A percentile compares a stretch with the other conserved stretches of the same genome.
These are phyloP conservation scores for Physcomitrellopsis africana DNA, from an alignment of 225 moss, liverwort and hornwort genomes.

Conservation along the genomic window DNA sequence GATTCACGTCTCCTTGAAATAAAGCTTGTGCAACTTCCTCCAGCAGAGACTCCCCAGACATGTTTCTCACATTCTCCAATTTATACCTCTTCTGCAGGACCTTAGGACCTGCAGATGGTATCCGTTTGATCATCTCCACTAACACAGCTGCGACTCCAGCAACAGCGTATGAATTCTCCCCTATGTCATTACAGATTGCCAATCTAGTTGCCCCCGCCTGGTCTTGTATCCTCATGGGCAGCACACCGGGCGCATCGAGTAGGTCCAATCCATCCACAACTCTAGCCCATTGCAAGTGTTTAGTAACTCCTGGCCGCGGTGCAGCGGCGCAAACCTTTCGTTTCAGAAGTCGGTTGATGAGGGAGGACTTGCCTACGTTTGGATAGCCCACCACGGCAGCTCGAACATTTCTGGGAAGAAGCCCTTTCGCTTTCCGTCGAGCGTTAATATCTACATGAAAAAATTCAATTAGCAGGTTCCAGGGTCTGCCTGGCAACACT, in stretches of 20 bases:
- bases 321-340: conserved; percentile 78
- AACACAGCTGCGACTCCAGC: conserved; percentile 93
- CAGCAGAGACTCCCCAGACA: conserved; percentile 80
- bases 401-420: conserved; percentile 76
- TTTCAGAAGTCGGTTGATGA: conserved; percentile 62
- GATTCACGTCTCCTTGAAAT: conserved; percentile 94
- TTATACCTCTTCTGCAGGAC: conserved; percentile 74
- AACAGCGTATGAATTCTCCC: conserved; percentile 93
- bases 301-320: conserved; percentile 91
- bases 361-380: conserved; percentile 70
- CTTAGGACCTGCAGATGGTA: conserved; percentile 73
- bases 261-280: conserved; percentile 93
- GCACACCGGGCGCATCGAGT: conserved; percentile 91
- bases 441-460: conserved; percentile 52
- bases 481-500: neutral
- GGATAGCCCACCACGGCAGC: conserved; percentile 74
- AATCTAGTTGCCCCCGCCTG: conserved; percentile 91
- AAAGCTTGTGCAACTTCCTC: conserved; percentile 73
- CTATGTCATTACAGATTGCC: conserved; percentile 98
- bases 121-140: conserved; percentile 88
- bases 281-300: conserved; percentile 89
- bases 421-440: conserved; percentile 70
- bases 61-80: conserved; percentile 50
- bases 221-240: conserved; percentile 93
- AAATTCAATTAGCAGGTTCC: conserved; percentile 6